phyloP scores from a whole-genome alignment of 1,284 basidiomycete species.

The Heterobasidion parviporum region DNA sequence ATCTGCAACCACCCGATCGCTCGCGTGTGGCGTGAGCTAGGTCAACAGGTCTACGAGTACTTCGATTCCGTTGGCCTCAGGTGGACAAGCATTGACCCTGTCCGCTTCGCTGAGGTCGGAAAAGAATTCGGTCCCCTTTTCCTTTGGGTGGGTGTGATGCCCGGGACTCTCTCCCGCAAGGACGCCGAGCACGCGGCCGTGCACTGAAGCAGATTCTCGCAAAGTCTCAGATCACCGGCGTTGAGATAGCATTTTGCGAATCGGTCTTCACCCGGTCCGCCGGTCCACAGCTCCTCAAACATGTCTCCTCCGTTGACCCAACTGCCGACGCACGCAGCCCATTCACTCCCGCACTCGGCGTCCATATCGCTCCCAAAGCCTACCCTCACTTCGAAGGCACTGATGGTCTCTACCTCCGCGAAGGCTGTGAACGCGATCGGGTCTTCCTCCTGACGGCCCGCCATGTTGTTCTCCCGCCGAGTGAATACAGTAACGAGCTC shows the following conservation, averaged over 20 bases:
- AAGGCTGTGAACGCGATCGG: conserved; percentile 14
- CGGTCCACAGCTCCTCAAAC: conserved; percentile 18
- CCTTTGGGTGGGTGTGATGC: conserved; percentile 18
- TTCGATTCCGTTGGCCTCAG: conserved; percentile 15
- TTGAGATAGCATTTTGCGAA: conserved; percentile 12
- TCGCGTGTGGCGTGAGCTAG: conserved; percentile 14
- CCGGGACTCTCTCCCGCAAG: conserved; percentile 15
- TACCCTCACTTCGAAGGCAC: conserved; percentile 22
- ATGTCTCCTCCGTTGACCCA: conserved; percentile 12
- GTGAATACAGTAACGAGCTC: conserved; percentile 18
- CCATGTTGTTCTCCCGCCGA: conserved; percentile 17
- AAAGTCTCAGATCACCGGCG: conserved; percentile 12
- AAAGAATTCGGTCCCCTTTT: conserved; percentile 13
- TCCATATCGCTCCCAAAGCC: conserved; percentile 18
- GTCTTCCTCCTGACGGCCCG: conserved; percentile 20
- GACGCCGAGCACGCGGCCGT: conserved; percentile 13
- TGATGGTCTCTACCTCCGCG: conserved; percentile 18
- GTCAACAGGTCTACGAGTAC: conserved; percentile 10
- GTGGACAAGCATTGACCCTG: conserved; percentile 19
- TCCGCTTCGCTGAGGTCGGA: conserved; percentile 19
- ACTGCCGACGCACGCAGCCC: conserved; percentile 17
- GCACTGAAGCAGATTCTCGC: conserved; percentile 14
- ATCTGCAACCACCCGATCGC: conserved; percentile 20
- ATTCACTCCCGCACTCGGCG: conserved; percentile 24
- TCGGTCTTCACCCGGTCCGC: conserved; percentile 6